phyloP scores from a whole-genome alignment of 495 filamentous ascomycete species.

The Friedmanniomyces endolithicus region DNA sequence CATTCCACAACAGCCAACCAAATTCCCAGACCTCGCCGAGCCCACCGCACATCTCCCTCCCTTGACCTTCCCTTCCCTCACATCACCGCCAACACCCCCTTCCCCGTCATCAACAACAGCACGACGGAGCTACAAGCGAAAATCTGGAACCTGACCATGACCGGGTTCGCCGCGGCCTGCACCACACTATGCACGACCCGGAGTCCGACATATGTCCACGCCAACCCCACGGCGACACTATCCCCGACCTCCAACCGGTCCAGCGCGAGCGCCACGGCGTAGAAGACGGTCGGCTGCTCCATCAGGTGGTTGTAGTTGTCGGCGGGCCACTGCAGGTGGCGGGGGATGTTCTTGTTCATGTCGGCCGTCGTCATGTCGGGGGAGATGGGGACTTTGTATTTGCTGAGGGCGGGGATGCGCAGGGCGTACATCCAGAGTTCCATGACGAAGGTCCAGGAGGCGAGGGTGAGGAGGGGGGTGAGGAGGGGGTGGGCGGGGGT shows the following conservation, averaged over 20 bases:
- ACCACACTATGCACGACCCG: slow-evolving; percentile 22
- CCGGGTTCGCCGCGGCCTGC: slow-evolving; percentile 19
- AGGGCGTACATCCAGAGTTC: slow-evolving; percentile 25
- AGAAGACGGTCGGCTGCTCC: slow-evolving; percentile 27
- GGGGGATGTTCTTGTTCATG: slow-evolving; percentile 19
- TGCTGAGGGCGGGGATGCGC: slow-evolving; percentile 8
- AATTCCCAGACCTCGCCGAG: background rate
- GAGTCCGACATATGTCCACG: slow-evolving; percentile 24
- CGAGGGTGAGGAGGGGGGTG: slow-evolving; percentile 19
- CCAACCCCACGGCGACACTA: slow-evolving; percentile 15
- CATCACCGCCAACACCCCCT: slow-evolving; percentile 4
- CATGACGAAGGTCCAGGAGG: slow-evolving; percentile 24
- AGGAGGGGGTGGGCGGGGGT: slow-evolving; percentile 5
- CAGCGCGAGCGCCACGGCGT: slow-evolving; percentile 20
- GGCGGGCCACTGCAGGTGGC: slow-evolving; percentile 15
- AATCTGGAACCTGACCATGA: slow-evolving; percentile 20
- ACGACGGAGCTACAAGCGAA: slow-evolving; percentile 15
- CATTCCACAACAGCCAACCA: background rate
- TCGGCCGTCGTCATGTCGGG: background rate
- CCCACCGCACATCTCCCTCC: background rate
- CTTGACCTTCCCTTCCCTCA: background rate
- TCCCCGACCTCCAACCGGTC: slow-evolving; percentile 7
- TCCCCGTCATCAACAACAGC: slow-evolving; percentile 19
- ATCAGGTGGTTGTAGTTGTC: slow-evolving; percentile 26
- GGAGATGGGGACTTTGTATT: slow-evolving; percentile 10